Base-by-base conservation (phyloP, 2,329 filamentous ascomycete genomes). In the Monilinia fructigena region DNA sequence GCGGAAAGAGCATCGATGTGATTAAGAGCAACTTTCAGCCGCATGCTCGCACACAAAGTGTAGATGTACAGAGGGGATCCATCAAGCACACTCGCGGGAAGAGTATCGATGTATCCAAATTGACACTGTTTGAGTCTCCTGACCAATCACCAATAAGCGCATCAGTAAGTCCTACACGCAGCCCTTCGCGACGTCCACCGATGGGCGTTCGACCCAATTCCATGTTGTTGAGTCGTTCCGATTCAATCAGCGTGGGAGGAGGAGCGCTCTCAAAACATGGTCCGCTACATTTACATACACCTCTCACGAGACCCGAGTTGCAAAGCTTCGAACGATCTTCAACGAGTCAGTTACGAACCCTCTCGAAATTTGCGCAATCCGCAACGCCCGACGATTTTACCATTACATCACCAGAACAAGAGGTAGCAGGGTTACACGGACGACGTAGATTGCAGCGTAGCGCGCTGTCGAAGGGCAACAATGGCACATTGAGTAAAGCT, bases 361-460 rank as follows among this genome's bases (percentile, higher is more conserved):
- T 98, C 48, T 97, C 94, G 8, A 90, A 88, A 73, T 85, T 96
- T 70, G 91, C 92, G 1, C 86, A 94, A 73, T 87, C 87, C 55
- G 89, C 86, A 3, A 86, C 88, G 12, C 85, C 87, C 0, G 91
- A 94, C 45, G 92, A 96, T 53, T 93, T 98, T 72, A 85, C 87
- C 55, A 89, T 97, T 66, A 89, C 87, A 59, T 87, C 88, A 0
- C 85, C 90, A 1, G 88, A 89, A 20, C 90, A 96, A 74, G 92
- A 97, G 76, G 95, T 99, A 1, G 88, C 89, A 26, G 95, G 95
- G 48, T 81, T 99, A 53, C 89, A 92, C 70, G 94, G 95, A 26
- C 87, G 96, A 61, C 85, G 93, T 69, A 89, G 88, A 72, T 79
- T 99, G 63, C 95, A 97, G 78, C 85, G 92, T 70, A 84, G 85